phyloP scores from a whole-genome alignment of 2,329 filamentous ascomycete genomes.

The Fusarium sulawesiense region DNA sequence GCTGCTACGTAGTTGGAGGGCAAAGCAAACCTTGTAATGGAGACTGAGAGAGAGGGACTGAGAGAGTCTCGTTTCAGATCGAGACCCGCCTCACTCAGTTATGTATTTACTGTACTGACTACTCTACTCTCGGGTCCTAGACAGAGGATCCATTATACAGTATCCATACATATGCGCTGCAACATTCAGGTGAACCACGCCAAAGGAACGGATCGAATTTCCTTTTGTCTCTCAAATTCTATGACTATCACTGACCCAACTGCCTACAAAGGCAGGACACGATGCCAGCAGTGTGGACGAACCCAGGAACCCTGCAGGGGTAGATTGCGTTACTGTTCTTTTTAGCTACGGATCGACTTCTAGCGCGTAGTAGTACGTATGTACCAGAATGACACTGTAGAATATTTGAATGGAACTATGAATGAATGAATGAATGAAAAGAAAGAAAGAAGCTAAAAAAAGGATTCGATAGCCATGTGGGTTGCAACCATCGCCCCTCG shows the following conservation, averaged over 20 bases:
- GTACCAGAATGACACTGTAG: constrained; percentile 7
- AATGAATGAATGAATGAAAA: neutral
- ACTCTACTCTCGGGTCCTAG: constrained; percentile 1
- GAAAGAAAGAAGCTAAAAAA: constrained; percentile 39
- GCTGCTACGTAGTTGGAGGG: constrained; percentile 20
- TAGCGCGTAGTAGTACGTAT: neutral
- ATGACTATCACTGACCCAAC: neutral
- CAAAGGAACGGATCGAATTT: constrained; percentile 27
- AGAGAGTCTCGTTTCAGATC: constrained; percentile 42
- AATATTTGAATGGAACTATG: neutral
- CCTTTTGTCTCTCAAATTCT: constrained; percentile 20
- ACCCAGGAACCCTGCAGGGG: constrained; percentile 37
- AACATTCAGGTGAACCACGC: constrained; percentile 41
- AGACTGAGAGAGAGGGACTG: neutral
- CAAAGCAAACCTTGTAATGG: constrained; percentile 35
- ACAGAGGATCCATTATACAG: constrained; percentile 5
- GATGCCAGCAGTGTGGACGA: constrained; percentile 20
- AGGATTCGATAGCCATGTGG: constrained; percentile 25
- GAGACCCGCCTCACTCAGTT: constrained; percentile 21
- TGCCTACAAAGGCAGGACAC: constrained; percentile 34
- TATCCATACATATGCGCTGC: constrained; percentile 22
- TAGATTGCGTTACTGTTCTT: neutral
- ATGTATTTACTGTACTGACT: neutral
- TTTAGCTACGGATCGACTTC: constrained; percentile 10
- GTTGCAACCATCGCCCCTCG: constrained; percentile 26